Conservation (phyloP, 2,329 filamentous ascomycete species). For the Clonostachys byssicola region DNA sequence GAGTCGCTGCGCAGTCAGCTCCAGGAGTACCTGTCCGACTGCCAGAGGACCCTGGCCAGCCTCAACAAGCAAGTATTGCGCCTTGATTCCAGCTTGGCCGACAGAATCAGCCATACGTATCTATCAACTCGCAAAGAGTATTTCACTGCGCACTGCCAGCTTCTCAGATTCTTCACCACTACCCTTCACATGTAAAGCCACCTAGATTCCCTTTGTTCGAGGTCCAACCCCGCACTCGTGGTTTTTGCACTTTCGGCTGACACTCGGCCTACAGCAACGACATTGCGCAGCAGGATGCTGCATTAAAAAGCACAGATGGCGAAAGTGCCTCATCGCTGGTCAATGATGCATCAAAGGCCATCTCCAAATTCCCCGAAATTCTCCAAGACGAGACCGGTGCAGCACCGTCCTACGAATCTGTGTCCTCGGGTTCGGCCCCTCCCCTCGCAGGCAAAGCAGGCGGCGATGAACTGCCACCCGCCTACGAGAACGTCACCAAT, state of each 20-base stretch:
- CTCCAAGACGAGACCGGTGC: no score
- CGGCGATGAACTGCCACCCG: conserved; percentile 4
- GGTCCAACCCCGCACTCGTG: neutral
- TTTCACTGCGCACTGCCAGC: conserved; percentile 12
- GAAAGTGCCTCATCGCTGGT: no score
- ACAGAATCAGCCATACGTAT: conserved; percentile 14
- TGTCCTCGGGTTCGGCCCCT: neutral
- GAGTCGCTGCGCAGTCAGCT: conserved; percentile 18
- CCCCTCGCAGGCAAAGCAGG: neutral
- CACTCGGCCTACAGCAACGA: no score
- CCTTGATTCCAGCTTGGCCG: conserved; percentile 15
- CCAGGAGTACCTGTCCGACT: conserved; percentile 16
- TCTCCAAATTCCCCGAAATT: no score
- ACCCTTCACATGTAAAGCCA: conserved; percentile 15
- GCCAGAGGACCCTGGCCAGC: conserved; percentile 17
- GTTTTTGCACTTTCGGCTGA: neutral
- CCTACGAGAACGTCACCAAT: conserved; percentile 3
- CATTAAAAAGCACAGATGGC: no score
- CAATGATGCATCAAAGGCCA: no score
- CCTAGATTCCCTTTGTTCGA: conserved; percentile 16
- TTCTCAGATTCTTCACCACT: conserved; percentile 15
- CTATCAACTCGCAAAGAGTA: conserved; percentile 14
- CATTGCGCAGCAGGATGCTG: no score
- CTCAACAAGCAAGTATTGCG: conserved; percentile 27
- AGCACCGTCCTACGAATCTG: neutral